These are phyloP conservation scores for Rhododendron vialii DNA, from an alignment of 148 eudicot genomes.

Conservation along the genomic window DNA sequence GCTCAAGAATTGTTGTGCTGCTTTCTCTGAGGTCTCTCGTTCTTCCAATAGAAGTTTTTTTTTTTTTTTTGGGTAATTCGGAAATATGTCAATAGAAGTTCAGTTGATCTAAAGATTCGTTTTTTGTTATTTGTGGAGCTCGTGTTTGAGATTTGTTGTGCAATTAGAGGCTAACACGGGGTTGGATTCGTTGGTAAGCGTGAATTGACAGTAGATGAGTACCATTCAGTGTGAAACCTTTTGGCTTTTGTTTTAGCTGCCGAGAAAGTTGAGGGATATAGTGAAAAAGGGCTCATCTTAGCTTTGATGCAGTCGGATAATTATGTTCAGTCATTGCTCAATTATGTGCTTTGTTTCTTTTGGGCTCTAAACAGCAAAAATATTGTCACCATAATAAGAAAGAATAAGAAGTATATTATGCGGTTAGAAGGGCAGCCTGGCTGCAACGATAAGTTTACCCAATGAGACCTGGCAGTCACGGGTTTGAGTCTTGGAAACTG, in stretches of 20 bases:
- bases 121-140: background rate
- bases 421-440: too few species aligned
- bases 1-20: background rate
- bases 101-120: background rate
- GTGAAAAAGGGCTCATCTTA: background rate
- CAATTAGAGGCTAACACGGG: background rate
- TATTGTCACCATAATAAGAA: background rate
- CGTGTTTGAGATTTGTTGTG: background rate
- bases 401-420: too few species aligned
- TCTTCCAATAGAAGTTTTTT: background rate
- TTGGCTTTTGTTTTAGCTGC: background rate
- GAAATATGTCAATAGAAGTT: too few species aligned
- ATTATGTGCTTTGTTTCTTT: background rate
- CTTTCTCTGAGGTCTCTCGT: background rate
- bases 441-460: too few species aligned
- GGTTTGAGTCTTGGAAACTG: background rate
- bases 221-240: background rate
- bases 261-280: background rate
- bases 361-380: background rate
- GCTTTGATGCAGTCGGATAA: background rate
- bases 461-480: background rate
- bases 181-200: background rate
- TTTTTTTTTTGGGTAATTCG: too few species aligned
- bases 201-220: background rate
- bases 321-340: background rate